Evolutionary conservation across 2,329 filamentous ascomycete species (phyloP), one percentile per base, ranked within the genome.

Genomic region (Pseudomassariella vexata): DNA sequence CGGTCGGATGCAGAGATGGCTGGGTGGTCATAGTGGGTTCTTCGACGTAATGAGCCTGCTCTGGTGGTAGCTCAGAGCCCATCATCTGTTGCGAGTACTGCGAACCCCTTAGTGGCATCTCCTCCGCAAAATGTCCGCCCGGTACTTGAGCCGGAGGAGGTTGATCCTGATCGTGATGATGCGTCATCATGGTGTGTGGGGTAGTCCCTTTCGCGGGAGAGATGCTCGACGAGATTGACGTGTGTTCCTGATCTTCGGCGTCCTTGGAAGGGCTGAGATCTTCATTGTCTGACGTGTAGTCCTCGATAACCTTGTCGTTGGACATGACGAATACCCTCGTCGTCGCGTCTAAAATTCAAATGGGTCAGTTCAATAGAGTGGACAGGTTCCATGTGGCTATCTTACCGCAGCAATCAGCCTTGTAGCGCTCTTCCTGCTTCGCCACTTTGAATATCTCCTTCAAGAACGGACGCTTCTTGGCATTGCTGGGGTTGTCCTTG

Each of bases 401-500:
- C 65, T 41, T 52, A 79, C 76, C 75, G 30, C 79, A 71, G 44
- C 77, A 72, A 17, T 65, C 68, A 25, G 69, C 66, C 41, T 60
- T 69, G 45, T 57, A 79, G 5, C 68, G 60, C 47, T 79, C 74
- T 40, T 82, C 71, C 19, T 61, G 53, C 34, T 57, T 65, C 1
- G 76, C 76, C 19, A 82, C 66, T 38, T 68, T 72, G 57, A 82
- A 81, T 7, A 81, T 70, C 45, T 81, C 76, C 32, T 65, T 70
- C 7, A 82, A 47, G 28, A 66, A 76, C 0, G 64, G 62, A 35
- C 63, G 67, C 59, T 80, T 81, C 39, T 60, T 61, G 2, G 55
- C 53, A 36, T 81, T 80, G 24, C 62, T 63, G 0, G 65, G 62
- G 17, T 63, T 59, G 3, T 73, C 68, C 33, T 68, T 70, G 39